A percentile compares a stretch with the other conserved stretches of the same genome.
Conservation (phyloP, 176 grass and related monocot species). For the Typha latifolia region DNA sequence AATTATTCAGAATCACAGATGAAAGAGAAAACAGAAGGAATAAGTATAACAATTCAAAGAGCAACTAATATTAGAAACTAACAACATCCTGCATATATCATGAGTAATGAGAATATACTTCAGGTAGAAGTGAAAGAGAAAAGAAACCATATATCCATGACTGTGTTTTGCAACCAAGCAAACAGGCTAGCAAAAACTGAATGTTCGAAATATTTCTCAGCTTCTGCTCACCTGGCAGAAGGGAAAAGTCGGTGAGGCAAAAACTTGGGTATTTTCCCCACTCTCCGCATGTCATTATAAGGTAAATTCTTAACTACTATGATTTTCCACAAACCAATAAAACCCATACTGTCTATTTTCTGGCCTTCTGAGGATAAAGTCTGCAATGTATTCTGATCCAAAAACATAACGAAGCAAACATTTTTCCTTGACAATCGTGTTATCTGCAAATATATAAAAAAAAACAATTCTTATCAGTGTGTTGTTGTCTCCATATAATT, state of each 20-base stretch:
- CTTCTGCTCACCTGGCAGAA: constrained; percentile 62
- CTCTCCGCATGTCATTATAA: constrained; percentile 85
- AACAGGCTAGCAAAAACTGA: not conserved
- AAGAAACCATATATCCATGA: not conserved
- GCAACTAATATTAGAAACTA: not conserved
- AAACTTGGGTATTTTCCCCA: constrained; percentile 97
- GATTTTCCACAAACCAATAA: constrained; percentile 93
- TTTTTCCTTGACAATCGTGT: constrained; percentile 92
- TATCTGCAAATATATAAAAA: constrained; percentile 44
- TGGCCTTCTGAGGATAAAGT: constrained; percentile 89
- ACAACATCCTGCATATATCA: too few relatives aligned
- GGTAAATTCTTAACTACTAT: constrained; percentile 91
- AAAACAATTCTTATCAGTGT: constrained; percentile 10
- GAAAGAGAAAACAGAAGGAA: not conserved
- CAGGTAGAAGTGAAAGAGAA: not conserved
- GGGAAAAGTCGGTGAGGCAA: constrained; percentile 90
- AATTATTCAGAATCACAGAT: not conserved
- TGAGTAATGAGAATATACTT: too few relatives aligned
- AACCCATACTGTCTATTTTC: constrained; percentile 58
- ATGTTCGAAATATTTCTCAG: not conserved
- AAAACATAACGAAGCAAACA: constrained; percentile 98
- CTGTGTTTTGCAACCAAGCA: too few relatives aligned
- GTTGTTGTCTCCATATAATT: not conserved
- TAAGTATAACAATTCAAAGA: too few relatives aligned
- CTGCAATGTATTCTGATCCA: constrained; percentile 83